Conservation (phyloP, 345 rosid genomes). For the Citrus australasica region DNA sequence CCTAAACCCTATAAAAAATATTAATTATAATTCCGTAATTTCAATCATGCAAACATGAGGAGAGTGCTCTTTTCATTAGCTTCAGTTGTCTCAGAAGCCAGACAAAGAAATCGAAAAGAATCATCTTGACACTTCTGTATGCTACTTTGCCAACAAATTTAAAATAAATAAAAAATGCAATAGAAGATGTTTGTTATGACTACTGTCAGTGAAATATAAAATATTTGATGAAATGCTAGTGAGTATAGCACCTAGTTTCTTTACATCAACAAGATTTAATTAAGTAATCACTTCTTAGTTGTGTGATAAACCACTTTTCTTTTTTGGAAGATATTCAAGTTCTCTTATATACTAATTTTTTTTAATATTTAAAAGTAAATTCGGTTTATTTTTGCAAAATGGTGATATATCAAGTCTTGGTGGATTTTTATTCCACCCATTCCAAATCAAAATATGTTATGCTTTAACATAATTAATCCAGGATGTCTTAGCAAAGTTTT, state of each 20-base stretch:
- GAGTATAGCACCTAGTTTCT: neutral
- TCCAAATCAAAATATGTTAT: no score
- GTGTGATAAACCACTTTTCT: neutral
- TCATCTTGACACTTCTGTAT: conserved; percentile 40
- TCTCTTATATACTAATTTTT: no score
- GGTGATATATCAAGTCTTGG: no score
- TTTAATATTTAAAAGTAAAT: no score
- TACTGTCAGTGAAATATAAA: conserved; percentile 1
- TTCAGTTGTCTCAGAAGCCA: conserved; percentile 13
- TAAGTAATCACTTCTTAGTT: neutral
- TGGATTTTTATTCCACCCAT: no score
- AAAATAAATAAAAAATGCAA: no score
- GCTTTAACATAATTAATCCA: no score
- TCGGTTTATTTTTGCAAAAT: no score
- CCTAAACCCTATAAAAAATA: conserved; percentile 18
- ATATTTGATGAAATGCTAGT: neutral
- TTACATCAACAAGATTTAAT: neutral
- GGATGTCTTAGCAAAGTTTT: no score
- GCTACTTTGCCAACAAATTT: conserved; percentile 44
- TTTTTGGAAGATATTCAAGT: no score
- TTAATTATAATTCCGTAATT: conserved; percentile 18
- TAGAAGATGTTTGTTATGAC: conserved; percentile 5
- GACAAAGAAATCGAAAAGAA: conserved; percentile 24
- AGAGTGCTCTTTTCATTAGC: conserved; percentile 17
- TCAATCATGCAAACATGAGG: conserved; percentile 62